These are phyloP conservation scores for Wickerhamiella sorbophila DNA, from an alignment of 805 yeast species.

Conservation along the genomic window DNA sequence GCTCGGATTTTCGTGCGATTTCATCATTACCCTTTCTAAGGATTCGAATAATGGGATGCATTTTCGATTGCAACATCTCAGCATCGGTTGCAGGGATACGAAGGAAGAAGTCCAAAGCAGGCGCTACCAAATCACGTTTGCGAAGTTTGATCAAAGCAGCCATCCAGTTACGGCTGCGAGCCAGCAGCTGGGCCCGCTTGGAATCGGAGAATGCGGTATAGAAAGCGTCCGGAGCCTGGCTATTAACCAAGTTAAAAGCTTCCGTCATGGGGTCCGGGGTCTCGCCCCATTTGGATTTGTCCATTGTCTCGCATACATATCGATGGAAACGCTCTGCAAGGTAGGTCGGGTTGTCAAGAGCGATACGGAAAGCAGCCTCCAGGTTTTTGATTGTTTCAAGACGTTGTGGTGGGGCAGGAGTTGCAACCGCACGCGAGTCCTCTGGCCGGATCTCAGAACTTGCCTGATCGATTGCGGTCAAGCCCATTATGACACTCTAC, in stretches of 20 bases:
- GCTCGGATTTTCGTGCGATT: slow-evolving; percentile 6
- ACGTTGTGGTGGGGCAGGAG: not conserved
- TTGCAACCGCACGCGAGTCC: not conserved
- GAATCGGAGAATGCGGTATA: slow-evolving; percentile 2
- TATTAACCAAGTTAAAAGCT: slow-evolving; percentile 5
- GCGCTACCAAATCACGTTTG: not conserved
- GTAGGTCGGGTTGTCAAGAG: not conserved
- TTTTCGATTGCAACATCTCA: slow-evolving; percentile 5
- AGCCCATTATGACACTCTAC: too few species aligned
- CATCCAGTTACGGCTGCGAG: slow-evolving; percentile 16
- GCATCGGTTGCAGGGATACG: slow-evolving; percentile 7
- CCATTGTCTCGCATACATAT: slow-evolving; percentile 3
- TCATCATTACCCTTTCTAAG: not conserved
- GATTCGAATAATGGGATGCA: slow-evolving; percentile 4
- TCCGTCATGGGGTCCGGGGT: slow-evolving; percentile 12
- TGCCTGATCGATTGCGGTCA: not conserved
- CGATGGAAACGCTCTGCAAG: slow-evolving; percentile 3
- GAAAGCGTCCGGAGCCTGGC: slow-evolving; percentile 5
- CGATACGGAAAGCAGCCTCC: not conserved
- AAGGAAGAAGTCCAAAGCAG: slow-evolving; percentile 9
- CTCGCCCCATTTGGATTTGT: slow-evolving; percentile 9
- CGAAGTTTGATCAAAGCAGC: slow-evolving; percentile 8
- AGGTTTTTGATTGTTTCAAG: not conserved
- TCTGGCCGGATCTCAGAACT: not conserved
- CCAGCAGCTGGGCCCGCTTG: slow-evolving; percentile 4